phyloP scores from a whole-genome alignment of 2,329 filamentous ascomycete species.

The Penicillium frequentans region DNA sequence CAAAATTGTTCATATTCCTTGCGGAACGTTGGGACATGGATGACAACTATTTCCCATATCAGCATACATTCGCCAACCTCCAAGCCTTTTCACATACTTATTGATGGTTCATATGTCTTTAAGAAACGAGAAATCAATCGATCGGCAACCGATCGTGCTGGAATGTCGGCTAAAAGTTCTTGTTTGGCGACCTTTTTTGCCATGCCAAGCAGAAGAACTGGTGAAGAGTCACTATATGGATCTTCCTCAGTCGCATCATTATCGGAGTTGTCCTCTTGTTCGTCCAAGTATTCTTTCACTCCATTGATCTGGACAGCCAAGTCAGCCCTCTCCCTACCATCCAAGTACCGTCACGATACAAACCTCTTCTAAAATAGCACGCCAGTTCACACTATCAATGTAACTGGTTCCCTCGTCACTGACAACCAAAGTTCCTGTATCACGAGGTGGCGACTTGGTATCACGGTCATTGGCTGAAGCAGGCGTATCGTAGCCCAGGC shows the following conservation, averaged over 20 bases:
- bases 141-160: conserved; percentile 32
- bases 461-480: conserved; percentile 10
- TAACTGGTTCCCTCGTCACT: conserved; percentile 34
- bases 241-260: conserved; percentile 25
- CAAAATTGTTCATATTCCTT: conserved; percentile 37
- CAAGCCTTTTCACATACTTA: conserved; percentile 22
- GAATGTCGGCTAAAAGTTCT: conserved; percentile 34
- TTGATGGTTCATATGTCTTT: conserved; percentile 32
- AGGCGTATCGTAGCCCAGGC: conserved; percentile 10
- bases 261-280: conserved; percentile 21
- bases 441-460: conserved; percentile 14
- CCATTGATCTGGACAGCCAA: conserved; percentile 30
- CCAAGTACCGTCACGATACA: conserved; percentile 6
- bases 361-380: conserved; percentile 38
- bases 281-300: conserved; percentile 32
- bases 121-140: conserved; percentile 35
- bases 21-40: conserved; percentile 34
- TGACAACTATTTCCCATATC: conserved; percentile 17
- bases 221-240: conserved; percentile 20
- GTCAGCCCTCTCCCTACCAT: conserved; percentile 3
- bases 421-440: conserved; percentile 33
- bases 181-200: conserved; percentile 26
- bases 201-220: conserved; percentile 31
- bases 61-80: background rate
- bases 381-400: conserved; percentile 39